These are phyloP conservation scores for Suillus subaureus DNA, from an alignment of 768 basidiomycete genomes.

Conservation along the genomic window DNA sequence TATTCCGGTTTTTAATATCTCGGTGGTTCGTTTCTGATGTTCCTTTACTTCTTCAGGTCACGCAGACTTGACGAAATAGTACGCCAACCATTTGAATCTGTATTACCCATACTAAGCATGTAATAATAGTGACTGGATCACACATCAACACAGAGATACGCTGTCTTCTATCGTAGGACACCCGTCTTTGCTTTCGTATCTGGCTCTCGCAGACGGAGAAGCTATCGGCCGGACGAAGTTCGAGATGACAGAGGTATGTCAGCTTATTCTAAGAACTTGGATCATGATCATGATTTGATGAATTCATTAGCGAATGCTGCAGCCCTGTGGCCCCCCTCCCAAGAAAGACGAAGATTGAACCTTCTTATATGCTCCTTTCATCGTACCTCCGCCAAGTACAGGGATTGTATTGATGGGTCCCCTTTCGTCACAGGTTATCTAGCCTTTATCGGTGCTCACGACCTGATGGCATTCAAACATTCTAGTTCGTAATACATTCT, in stretches of 20 bases:
- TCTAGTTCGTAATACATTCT: background rate
- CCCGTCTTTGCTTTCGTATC: constrained; percentile 78
- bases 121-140: constrained; percentile 89
- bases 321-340: constrained; percentile 92
- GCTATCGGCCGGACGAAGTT: constrained; percentile 87
- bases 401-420: background rate
- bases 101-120: constrained; percentile 16
- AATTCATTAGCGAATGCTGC: constrained; percentile 76
- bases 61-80: constrained; percentile 97
- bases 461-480: background rate
- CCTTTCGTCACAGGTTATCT: background rate
- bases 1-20: constrained; percentile 26
- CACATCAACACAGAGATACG: constrained; percentile 97
- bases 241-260: constrained; percentile 89
- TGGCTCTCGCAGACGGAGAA: constrained; percentile 94
- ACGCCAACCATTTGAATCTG: constrained; percentile 33
- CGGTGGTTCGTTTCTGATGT: constrained; percentile 14
- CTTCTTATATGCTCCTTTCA: background rate
- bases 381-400: background rate
- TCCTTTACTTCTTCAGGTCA: constrained; percentile 59
- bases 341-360: constrained; percentile 78
- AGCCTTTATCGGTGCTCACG: background rate
- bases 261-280: constrained; percentile 19
- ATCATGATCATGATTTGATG: constrained; percentile 20
- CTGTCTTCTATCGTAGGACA: constrained; percentile 92